Conservation (phyloP, 345 rosid genomes). For the Acer negundo region DNA sequence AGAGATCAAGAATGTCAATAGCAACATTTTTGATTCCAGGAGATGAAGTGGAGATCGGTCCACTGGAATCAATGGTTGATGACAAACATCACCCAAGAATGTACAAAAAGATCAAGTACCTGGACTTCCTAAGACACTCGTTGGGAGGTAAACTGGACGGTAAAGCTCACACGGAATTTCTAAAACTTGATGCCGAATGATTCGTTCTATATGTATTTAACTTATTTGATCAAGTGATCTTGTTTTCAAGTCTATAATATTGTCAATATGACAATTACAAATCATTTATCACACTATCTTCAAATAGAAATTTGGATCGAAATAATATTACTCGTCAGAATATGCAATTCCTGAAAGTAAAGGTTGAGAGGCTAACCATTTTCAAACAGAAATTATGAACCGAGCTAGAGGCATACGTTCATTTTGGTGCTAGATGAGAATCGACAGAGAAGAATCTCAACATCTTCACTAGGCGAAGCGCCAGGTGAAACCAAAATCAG, state of each 20-base stretch:
- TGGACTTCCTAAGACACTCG: constrained; percentile 8
- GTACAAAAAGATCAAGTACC: constrained; percentile 12
- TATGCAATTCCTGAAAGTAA: not conserved
- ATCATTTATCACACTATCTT: not conserved
- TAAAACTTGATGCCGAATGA: not conserved
- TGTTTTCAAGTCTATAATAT: not conserved
- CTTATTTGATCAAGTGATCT: too few relatives aligned
- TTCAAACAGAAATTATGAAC: too few relatives aligned
- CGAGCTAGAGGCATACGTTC: too few relatives aligned
- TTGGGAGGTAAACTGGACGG: constrained; percentile 17
- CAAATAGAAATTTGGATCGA: not conserved
- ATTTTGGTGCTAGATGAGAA: not conserved
- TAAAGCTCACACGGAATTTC: constrained; percentile 15
- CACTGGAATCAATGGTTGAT: constrained; percentile 16
- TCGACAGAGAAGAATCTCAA: not conserved
- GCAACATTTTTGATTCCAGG: constrained; percentile 26
- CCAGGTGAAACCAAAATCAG: not conserved
- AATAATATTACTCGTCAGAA: not conserved
- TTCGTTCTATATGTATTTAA: not conserved
- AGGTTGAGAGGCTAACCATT: not conserved
- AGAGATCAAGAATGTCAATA: constrained; percentile 21
- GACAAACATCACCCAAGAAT: not conserved
- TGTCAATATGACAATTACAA: not conserved
- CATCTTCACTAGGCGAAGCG: not conserved
- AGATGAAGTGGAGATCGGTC: constrained; percentile 19